Evolutionary conservation across 768 basidiomycete genomes (phyloP).

Genomic region (Cyclocybe cylindracea): DNA sequence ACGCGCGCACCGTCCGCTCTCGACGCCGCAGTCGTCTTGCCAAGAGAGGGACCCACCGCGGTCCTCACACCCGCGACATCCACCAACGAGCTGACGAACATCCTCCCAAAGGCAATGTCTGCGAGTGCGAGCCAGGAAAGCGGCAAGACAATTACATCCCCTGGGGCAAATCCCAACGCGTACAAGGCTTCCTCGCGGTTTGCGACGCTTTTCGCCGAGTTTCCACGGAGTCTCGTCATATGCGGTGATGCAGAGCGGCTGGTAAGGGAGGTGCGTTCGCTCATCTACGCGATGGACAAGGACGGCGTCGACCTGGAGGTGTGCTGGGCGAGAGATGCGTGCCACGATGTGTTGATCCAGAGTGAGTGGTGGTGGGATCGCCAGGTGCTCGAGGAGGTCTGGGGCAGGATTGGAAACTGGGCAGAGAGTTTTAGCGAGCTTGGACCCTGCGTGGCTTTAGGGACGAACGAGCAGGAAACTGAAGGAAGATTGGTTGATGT

Average conservation of each 20-base stretch:
- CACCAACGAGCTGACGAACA: not conserved
- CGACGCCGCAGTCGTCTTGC: slow-evolving; percentile 7
- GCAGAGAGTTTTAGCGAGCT: slow-evolving; percentile 10
- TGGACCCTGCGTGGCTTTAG: not conserved
- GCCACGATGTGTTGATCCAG: slow-evolving; percentile 47
- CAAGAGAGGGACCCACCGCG: not conserved
- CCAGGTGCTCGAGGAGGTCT: slow-evolving; percentile 34
- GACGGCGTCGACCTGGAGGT: slow-evolving; percentile 36
- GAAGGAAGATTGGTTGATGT: not conserved
- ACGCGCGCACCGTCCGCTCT: slow-evolving; percentile 17
- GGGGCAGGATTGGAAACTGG: slow-evolving; percentile 39
- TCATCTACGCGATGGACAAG: slow-evolving; percentile 38
- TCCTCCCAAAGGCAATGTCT: not conserved
- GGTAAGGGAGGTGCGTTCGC: slow-evolving; percentile 45
- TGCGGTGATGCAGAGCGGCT: slow-evolving; percentile 54
- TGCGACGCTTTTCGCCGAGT: slow-evolving; percentile 43
- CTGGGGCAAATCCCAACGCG: slow-evolving; percentile 13
- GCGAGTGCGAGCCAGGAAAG: not conserved
- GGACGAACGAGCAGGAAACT: not conserved
- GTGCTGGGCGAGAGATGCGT: slow-evolving; percentile 38
- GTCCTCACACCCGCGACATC: not conserved
- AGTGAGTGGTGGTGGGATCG: slow-evolving; percentile 46
- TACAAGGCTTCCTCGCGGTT: slow-evolving; percentile 27
- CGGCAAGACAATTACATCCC: not conserved
- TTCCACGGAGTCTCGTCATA: slow-evolving; percentile 45